Conservation (phyloP, 768 basidiomycete genomes). For the Psilocybe tampanensis region DNA sequence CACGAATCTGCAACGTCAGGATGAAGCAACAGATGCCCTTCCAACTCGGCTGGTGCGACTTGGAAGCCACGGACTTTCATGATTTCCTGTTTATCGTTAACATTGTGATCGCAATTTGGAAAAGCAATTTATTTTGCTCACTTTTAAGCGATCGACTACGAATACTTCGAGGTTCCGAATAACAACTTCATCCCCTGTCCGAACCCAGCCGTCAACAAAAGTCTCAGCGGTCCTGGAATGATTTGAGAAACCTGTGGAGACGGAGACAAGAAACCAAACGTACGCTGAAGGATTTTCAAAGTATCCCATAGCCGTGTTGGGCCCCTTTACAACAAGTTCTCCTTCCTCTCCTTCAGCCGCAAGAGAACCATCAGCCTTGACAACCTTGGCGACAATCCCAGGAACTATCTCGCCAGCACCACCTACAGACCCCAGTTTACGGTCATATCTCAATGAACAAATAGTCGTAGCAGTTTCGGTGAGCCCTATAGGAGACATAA, state of each 20-base stretch:
- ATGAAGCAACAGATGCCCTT: slow-evolving; percentile 65
- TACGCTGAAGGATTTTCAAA: slow-evolving; percentile 62
- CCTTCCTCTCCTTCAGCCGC: slow-evolving; percentile 62
- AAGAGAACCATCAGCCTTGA: slow-evolving; percentile 58
- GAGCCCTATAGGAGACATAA: slow-evolving; percentile 43
- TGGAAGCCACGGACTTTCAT: slow-evolving; percentile 66
- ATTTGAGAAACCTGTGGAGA: slow-evolving; percentile 23
- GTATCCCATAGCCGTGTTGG: slow-evolving; percentile 63
- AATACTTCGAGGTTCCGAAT: slow-evolving; percentile 64
- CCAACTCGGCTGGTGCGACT: slow-evolving; percentile 69
- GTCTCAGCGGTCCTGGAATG: slow-evolving; percentile 69
- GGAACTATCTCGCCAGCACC: slow-evolving; percentile 61
- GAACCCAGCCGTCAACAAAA: slow-evolving; percentile 66
- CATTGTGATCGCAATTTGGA: background rate
- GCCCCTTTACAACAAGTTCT: slow-evolving; percentile 61
- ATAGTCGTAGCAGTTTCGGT: slow-evolving; percentile 66
- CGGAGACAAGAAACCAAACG: slow-evolving; percentile 17
- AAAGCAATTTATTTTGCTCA: slow-evolving; percentile 20
- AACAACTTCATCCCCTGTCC: slow-evolving; percentile 75
- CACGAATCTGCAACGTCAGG: slow-evolving; percentile 63
- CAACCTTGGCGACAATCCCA: slow-evolving; percentile 56
- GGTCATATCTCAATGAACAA: slow-evolving; percentile 43
- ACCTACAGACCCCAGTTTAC: slow-evolving; percentile 51
- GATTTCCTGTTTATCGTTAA: slow-evolving; percentile 51
- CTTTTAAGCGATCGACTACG: slow-evolving; percentile 76